phyloP scores from a whole-genome alignment of 2,329 filamentous ascomycete species.

The Aspergillus sp. region DNA sequence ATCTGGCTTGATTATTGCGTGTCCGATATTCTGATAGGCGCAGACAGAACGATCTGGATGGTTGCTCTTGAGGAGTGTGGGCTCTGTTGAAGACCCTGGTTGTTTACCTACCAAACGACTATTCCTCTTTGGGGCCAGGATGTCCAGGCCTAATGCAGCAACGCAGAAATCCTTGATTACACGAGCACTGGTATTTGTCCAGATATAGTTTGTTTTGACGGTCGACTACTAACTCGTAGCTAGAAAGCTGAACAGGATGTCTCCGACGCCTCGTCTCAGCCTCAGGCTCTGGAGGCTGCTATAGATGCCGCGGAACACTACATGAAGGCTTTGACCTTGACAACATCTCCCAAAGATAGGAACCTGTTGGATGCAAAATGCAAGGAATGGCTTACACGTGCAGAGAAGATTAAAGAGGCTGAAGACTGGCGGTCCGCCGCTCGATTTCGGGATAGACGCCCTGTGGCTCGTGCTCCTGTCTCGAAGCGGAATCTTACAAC shows the following conservation, averaged over 20 bases:
- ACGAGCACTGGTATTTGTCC: conserved; percentile 31
- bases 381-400: conserved; percentile 66
- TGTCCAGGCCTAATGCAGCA: conserved; percentile 29
- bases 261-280: conserved; percentile 51
- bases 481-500: conserved; percentile 64
- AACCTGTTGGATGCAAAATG: conserved; percentile 67
- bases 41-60: conserved; percentile 3
- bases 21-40: conserved; percentile 10
- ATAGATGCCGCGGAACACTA: conserved; percentile 78
- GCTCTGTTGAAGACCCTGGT: conserved; percentile 10
- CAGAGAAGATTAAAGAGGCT: conserved; percentile 70
- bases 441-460: conserved; percentile 21
- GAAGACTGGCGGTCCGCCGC: conserved; percentile 31
- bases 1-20: not conserved
- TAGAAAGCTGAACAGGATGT: conserved; percentile 58
- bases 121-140: conserved; percentile 18
- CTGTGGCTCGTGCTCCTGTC: conserved; percentile 46
- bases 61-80: conserved; percentile 9
- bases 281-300: conserved; percentile 70
- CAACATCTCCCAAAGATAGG: conserved; percentile 63
- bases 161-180: conserved; percentile 28
- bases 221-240: conserved; percentile 29
- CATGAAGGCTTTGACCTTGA: conserved; percentile 70
- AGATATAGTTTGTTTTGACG: not conserved
- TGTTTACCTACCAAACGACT: conserved; percentile 8